A percentile compares a stretch with the other conserved stretches of the same genome.
Conservation (phyloP, 2,329 filamentous ascomycete species). For the Aureobasidium namibiae region DNA sequence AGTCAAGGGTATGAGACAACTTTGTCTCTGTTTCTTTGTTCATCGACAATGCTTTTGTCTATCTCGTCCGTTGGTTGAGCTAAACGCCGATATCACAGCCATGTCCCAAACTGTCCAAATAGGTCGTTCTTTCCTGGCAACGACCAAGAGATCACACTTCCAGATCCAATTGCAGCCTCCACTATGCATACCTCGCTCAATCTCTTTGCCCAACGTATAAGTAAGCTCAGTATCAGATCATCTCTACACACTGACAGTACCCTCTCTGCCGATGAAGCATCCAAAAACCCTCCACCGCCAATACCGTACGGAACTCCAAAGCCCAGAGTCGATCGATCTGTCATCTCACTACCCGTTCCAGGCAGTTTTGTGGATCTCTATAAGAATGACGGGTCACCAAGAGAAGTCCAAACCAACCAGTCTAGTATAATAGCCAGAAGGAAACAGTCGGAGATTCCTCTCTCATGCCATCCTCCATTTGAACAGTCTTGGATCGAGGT, state of each 20-base stretch:
- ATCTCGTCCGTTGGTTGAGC: neutral
- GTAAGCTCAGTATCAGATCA: neutral
- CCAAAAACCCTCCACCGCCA: neutral
- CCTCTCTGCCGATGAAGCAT: neutral
- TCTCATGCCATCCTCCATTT: neutral
- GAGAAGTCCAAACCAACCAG: neutral
- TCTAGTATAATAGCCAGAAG: neutral
- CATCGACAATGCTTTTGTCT: neutral
- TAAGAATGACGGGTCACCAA: neutral
- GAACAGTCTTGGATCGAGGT: neutral
- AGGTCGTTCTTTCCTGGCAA: neutral
- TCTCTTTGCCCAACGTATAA: neutral
- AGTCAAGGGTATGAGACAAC: neutral
- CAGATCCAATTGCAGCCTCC: no score
- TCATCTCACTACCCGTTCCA: neutral
- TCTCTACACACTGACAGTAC: neutral
- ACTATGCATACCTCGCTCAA: neutral
- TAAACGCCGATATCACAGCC: neutral
- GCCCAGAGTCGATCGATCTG: neutral
- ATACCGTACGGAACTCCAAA: neutral
- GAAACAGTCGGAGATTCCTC: neutral
- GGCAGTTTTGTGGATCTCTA: neutral
- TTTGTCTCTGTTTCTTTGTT: neutral
- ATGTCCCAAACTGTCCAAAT: neutral
- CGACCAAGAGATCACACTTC: neutral